Conservation (phyloP, 768 basidiomycete genomes). For the Lentinula lateritia region DNA sequence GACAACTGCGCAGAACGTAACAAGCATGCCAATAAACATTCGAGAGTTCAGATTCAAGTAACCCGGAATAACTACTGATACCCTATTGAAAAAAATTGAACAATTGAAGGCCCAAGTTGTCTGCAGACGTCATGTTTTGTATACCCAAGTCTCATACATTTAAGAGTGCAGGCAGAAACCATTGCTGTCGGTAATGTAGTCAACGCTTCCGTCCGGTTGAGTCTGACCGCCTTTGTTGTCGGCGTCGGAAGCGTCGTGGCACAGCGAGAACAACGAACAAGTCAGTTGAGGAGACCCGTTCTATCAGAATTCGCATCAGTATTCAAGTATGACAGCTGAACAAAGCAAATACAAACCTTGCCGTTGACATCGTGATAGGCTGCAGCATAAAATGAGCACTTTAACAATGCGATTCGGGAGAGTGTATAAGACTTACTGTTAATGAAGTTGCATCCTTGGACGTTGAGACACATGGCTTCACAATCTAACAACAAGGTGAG, state of each 20-base stretch:
- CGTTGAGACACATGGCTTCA: slow-evolving; percentile 25
- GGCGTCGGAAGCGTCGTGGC: slow-evolving; percentile 31
- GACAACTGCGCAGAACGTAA: too few species aligned
- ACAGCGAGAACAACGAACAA: slow-evolving; percentile 28
- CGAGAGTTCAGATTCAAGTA: too few species aligned
- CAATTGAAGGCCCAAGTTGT: too few species aligned
- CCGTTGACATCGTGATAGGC: slow-evolving; percentile 32
- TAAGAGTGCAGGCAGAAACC: slow-evolving; percentile 28
- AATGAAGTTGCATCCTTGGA: slow-evolving; percentile 24
- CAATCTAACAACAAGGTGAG: slow-evolving; percentile 18
- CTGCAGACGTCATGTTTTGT: too few species aligned
- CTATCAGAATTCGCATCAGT: slow-evolving; percentile 11
- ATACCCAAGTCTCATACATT: background rate
- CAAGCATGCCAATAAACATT: too few species aligned
- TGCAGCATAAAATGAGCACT: slow-evolving; percentile 5
- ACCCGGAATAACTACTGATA: too few species aligned
- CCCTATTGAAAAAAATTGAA: too few species aligned
- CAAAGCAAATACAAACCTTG: slow-evolving; percentile 17
- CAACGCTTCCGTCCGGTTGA: slow-evolving; percentile 34
- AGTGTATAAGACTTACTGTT: slow-evolving; percentile 21
- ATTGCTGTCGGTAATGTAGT: slow-evolving; percentile 35
- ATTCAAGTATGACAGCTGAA: background rate
- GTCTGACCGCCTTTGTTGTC: slow-evolving; percentile 37
- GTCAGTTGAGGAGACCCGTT: slow-evolving; percentile 29
- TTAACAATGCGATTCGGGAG: background rate